Conservation (phyloP, 2,329 filamentous ascomycete genomes). For the Scedosporium apiospermum region DNA sequence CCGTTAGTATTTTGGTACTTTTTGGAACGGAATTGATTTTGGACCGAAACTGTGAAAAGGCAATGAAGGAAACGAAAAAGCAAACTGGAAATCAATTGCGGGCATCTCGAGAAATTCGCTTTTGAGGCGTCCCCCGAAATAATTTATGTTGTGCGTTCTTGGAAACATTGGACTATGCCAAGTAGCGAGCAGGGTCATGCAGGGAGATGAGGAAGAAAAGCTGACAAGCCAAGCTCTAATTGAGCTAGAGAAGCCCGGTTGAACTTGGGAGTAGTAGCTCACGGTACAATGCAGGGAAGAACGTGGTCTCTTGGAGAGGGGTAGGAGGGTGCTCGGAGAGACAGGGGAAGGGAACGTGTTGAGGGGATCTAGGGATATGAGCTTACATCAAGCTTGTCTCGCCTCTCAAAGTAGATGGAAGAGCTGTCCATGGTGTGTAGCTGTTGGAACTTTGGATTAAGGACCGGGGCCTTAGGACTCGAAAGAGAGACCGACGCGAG, state of each 20-base stretch:
- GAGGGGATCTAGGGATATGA: not conserved
- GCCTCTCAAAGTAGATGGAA: conserved; percentile 3
- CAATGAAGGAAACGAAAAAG: not conserved
- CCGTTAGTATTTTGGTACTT: not conserved
- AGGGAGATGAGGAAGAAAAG: too few relatives aligned
- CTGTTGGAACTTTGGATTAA: not conserved
- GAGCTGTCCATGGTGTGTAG: not conserved
- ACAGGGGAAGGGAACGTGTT: not conserved
- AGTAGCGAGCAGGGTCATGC: too few relatives aligned
- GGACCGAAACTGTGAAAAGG: not conserved
- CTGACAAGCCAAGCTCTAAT: not conserved
- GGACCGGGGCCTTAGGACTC: not conserved
- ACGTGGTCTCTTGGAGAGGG: too few relatives aligned
- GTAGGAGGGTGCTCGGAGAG: not conserved
- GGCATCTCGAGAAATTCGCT: not conserved
- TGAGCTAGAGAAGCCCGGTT: not conserved
- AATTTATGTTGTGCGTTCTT: too few relatives aligned
- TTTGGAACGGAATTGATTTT: not conserved
- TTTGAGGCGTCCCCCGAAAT: not conserved
- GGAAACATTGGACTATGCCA: too few relatives aligned
- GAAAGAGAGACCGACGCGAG: not conserved
- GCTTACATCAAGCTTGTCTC: conserved; percentile 6
- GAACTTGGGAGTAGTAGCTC: not conserved
- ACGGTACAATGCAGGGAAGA: not conserved
- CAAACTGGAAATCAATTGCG: not conserved